Percentiles rank a stretch among this genome's conserved stretches.
phyloP scores from a whole-genome alignment of 2,329 filamentous ascomycete genomes.

The Beauveria medogensis region DNA sequence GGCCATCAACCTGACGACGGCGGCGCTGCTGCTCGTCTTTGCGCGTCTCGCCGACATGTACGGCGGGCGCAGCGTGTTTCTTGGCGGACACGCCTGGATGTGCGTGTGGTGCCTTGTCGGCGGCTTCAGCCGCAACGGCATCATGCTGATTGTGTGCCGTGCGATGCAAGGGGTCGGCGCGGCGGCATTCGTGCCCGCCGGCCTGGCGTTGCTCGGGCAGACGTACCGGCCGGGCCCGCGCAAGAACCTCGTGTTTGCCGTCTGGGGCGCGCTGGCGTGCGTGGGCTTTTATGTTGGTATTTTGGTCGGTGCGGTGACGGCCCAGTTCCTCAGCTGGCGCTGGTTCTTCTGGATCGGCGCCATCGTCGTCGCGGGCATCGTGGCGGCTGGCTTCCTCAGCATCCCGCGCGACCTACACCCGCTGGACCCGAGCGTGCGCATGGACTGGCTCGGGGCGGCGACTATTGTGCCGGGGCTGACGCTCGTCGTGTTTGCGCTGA shows the following conservation, averaged over 20 bases:
- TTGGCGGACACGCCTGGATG: conserved; percentile 55
- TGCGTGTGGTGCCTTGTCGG: conserved; percentile 59
- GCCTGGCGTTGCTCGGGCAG: conserved; percentile 62
- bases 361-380: conserved; percentile 35
- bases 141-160: conserved; percentile 66
- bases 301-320: conserved; percentile 55
- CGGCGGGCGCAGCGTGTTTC: conserved; percentile 53
- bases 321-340: conserved; percentile 53
- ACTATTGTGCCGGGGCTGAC: conserved; percentile 58
- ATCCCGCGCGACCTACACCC: conserved; percentile 28
- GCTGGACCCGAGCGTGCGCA: conserved; percentile 26
- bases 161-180: conserved; percentile 67
- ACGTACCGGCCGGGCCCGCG: conserved; percentile 62
- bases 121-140: conserved; percentile 59
- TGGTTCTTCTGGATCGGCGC: conserved; percentile 66
- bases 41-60: conserved; percentile 56
- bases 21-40: conserved; percentile 52
- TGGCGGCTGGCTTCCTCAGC: conserved; percentile 34
- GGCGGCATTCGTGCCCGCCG: conserved; percentile 59
- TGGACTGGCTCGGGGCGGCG: conserved; percentile 61
- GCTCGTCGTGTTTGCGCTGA: conserved; percentile 67
- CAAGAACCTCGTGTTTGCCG: conserved; percentile 58
- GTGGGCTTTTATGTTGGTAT: conserved; percentile 58
- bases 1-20: conserved; percentile 51
- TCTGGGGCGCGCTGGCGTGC: conserved; percentile 52